Percentiles rank a stretch among this genome's conserved stretches.
These are phyloP conservation scores for Alectoria sarmentosa DNA, from an alignment of 495 filamentous ascomycete species.

Conservation along the genomic window DNA sequence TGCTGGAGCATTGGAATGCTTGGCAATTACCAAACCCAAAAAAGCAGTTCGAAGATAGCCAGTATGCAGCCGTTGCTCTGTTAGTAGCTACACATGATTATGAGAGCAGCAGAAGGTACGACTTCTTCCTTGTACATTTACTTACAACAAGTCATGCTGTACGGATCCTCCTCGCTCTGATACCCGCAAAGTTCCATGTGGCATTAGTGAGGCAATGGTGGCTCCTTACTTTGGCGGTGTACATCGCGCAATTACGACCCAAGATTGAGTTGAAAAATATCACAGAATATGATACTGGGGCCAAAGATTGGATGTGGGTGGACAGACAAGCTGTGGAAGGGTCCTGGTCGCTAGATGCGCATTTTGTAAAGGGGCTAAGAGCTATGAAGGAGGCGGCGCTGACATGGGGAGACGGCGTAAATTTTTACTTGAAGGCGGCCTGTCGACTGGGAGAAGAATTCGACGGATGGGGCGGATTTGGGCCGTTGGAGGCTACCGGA, in stretches of 20 bases:
- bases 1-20: constrained; percentile 77
- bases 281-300: constrained; percentile 49
- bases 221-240: constrained; percentile 71
- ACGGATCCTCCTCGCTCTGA: constrained; percentile 70
- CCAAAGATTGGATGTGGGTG: constrained; percentile 70
- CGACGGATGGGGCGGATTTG: constrained; percentile 62
- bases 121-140: constrained; percentile 79
- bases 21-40: constrained; percentile 56
- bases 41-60: constrained; percentile 67
- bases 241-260: constrained; percentile 67
- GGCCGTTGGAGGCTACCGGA: not conserved
- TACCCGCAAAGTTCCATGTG: constrained; percentile 66
- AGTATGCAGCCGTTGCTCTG: constrained; percentile 66
- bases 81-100: constrained; percentile 53
- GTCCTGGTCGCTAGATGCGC: constrained; percentile 59
- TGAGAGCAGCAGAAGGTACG: constrained; percentile 44
- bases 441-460: constrained; percentile 67
- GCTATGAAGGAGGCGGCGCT: constrained; percentile 64
- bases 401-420: constrained; percentile 79
- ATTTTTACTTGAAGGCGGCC: constrained; percentile 67
- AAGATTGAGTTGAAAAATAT: constrained; percentile 54
- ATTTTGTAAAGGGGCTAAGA: constrained; percentile 76
- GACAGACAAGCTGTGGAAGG: constrained; percentile 59
- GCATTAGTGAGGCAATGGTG: constrained; percentile 78
- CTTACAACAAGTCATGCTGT: constrained; percentile 84